Conservation (phyloP, 306 rosid species). For the Styphnolobium japonicum region DNA sequence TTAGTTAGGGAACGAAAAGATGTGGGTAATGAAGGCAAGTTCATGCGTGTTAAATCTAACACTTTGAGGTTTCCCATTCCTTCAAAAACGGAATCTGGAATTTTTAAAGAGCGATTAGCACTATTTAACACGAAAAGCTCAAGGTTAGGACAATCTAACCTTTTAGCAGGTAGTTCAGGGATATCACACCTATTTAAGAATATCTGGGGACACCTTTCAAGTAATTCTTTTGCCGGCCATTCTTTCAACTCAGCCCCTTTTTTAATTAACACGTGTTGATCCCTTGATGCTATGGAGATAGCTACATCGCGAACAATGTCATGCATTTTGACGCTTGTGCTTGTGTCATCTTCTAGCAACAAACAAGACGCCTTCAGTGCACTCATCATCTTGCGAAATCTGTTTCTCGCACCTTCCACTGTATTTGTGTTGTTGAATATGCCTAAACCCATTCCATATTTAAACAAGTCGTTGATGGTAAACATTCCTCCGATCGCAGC, state of each 20-base stretch:
- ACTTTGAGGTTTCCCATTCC: neutral
- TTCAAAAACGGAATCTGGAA: neutral
- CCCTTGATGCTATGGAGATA: neutral
- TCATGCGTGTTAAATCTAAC: neutral
- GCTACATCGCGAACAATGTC: slow-evolving; percentile 11
- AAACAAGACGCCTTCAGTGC: neutral
- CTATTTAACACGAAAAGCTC: rapidly evolving
- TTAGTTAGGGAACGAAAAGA: neutral
- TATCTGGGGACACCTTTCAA: neutral
- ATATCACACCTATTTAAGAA: neutral
- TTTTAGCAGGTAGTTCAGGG: neutral
- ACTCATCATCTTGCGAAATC: neutral
- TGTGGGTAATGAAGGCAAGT: neutral
- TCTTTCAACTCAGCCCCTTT: no score
- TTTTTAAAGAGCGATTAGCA: rapidly evolving
- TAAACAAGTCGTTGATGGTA: neutral
- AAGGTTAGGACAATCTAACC: neutral
- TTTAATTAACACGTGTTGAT: no score
- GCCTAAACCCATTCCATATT: neutral
- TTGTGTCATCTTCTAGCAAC: neutral
- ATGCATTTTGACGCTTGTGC: neutral
- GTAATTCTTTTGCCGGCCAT: no score
- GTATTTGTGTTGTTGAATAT: neutral
- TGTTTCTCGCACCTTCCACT: neutral
- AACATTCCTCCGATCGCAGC: neutral